Evolutionary conservation across 257 asterid genomes (phyloP), one percentile per base, ranked within the genome.

Genomic region (Cynanchum wilfordii): DNA sequence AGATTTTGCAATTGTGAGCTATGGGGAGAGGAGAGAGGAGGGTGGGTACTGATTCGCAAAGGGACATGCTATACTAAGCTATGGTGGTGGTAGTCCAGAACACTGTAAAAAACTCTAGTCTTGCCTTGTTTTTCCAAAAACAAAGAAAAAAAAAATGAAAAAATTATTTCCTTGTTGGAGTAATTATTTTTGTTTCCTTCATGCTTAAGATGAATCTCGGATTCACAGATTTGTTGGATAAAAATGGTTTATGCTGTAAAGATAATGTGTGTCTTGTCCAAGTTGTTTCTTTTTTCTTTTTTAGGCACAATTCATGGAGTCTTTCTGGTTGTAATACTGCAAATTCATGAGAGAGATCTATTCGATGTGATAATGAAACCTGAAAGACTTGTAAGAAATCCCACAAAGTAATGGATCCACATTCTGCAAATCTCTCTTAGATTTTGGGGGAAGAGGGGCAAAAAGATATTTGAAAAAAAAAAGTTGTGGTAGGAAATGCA

Each of bases 1-100:
- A 30, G 25, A 52, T 20, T 3, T 52, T 52, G 25, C 59, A 54
- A 20, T 54, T 54, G 76, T 73, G 74, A 71, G 66, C 56, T 64
- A 65, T 57, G 44, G 50, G 33, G 29, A 25, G 29, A 6, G 4
- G n/a, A 33, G n/a, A 29, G 59, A 5, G 40, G 24, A 12, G 51
- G 16, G 19, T 8, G 22, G 44, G 27, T n/a, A 36, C 5, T 33
- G 55, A 16, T 24, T 60, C 42, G 42, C 71, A 2, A 54, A 12
- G 24, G 24, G 59, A 22, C 38, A 29, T 47, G 68, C 58, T 58
- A 12, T 6, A 8, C 10, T 24, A 25, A 15, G 68, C 68, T 27
- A 42, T 42, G 27, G 66, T 29, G 42, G 20, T 27, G 66, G 66
- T 29, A 27, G 66, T 42, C 66, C 66, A 59, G 42, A 27, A 27